Base-by-base conservation (phyloP, 2,329 filamentous ascomycete genomes). In the Chrysosporium keratinophilum region DNA sequence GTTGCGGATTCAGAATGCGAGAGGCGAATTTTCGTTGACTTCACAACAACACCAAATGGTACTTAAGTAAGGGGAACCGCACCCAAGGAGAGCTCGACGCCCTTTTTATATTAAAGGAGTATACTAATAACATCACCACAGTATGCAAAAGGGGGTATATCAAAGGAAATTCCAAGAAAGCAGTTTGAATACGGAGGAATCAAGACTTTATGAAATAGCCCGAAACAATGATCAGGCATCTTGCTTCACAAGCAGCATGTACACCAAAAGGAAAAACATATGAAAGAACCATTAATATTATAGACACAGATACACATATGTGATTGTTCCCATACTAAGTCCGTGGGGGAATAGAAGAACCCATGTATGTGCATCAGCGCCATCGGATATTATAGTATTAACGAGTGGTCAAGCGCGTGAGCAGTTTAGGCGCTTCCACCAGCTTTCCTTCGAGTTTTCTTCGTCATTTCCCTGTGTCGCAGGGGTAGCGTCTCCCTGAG, bases 361-460 rank as follows among this genome's bases (percentile, higher is more conserved):
- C 23, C 23, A 28, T 28, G 23, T 28, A 28, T 28, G 23, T 28
- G 23, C 23, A 28, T 28, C 23, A 28, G 23, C 23, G 7, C 35
- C 34, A 46, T 46, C 33, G 46, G 42, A 50, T n/a, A 50, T 50
- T 50, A 50, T 41, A 15, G 10, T 40, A 19, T 14, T 11, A 50
- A 42, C 15, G 19, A 41, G 19, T 20, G 19, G 31, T 52, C n/a
- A 52, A 34, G 42, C 3, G 41, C 45, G 43, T 42, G 51, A 20
- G 37, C 51, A 54, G 42, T 48, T 34, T 23, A 54, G 35, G 10
- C 44, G 51, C 35, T 54, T 54, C 51, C 51, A 54, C 51, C 51
- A 54, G 23, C 11, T 2, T 4, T 54, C 19, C n/a, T 53, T 53
- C 4, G 43, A 23, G 20, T 35, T 19, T 41, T n/a, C 20, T 10